These are phyloP conservation scores for Colletotrichum ledebouriae DNA, from an alignment of 2,329 filamentous ascomycete species.

Conservation along the genomic window DNA sequence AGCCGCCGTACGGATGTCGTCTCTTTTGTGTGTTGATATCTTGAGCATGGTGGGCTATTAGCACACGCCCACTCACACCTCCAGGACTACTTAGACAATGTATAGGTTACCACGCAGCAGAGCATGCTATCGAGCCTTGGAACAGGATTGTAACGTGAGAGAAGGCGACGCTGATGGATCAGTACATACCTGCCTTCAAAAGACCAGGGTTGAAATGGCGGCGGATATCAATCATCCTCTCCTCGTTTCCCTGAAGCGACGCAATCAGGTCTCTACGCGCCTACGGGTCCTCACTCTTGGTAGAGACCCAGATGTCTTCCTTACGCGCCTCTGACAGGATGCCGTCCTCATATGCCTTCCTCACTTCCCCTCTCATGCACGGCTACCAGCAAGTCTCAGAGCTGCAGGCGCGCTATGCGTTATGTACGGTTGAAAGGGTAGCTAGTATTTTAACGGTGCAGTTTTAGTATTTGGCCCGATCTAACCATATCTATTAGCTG, in stretches of 20 bases:
- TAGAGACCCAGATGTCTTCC: background rate
- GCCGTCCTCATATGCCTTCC: background rate
- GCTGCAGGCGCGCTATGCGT: constrained; percentile 32
- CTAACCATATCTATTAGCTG: too few relatives aligned
- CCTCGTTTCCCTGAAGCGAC: too few relatives aligned
- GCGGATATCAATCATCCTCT: too few relatives aligned
- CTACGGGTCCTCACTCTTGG: constrained; percentile 9
- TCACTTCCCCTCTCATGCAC: constrained; percentile 24
- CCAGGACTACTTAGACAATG: too few relatives aligned
- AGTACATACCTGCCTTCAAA: background rate
- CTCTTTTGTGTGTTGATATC: background rate
- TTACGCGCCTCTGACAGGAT: background rate
- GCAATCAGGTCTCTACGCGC: too few relatives aligned
- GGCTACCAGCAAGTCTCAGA: constrained; percentile 36
- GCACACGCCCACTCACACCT: constrained; percentile 17
- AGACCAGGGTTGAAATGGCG: background rate
- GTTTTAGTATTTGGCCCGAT: too few relatives aligned
- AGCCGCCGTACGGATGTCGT: background rate
- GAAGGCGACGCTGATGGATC: background rate
- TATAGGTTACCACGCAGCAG: too few relatives aligned
- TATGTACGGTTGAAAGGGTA: background rate
- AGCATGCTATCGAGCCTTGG: background rate
- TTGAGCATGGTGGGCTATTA: background rate
- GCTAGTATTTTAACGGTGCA: too few relatives aligned
- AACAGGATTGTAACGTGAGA: background rate